Evolutionary conservation across 139 green algal genomes (phyloP).

Genomic region (Chlorella sp.): DNA sequence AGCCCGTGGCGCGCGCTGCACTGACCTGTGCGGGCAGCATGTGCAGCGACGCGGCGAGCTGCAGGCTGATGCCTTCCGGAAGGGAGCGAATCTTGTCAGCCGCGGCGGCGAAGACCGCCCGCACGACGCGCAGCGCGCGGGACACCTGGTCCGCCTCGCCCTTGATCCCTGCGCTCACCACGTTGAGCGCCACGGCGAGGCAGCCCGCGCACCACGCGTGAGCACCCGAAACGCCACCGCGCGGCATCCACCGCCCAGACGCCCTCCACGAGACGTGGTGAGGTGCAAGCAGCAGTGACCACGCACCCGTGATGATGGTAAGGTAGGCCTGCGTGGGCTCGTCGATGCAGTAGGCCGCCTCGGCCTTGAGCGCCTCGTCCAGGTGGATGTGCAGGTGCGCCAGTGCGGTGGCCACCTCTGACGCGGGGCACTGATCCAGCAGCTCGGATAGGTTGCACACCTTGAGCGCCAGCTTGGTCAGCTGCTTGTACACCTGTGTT

Average conservation of each 20-base stretch:
- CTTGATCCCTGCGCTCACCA: not conserved
- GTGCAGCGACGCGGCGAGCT: not conserved
- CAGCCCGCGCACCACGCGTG: too few relatives aligned
- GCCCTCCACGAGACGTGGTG: not conserved
- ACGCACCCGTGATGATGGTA: not conserved
- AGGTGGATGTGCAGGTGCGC: not conserved
- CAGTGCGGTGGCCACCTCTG: too few relatives aligned
- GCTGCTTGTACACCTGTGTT: constrained; percentile 20
- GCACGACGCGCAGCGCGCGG: not conserved
- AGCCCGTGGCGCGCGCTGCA: too few relatives aligned
- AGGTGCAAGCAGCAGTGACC: not conserved
- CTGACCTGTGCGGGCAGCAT: not conserved
- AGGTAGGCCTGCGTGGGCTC: not conserved
- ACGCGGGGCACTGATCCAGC: too few relatives aligned
- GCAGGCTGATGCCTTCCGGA: not conserved
- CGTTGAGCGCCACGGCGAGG: too few relatives aligned
- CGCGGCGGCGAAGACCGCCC: not conserved
- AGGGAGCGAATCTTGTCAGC: not conserved
- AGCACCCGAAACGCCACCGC: too few relatives aligned
- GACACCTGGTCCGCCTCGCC: not conserved
- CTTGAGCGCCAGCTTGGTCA: constrained; percentile 14
- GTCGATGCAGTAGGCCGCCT: not conserved
- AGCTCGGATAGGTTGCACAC: constrained; percentile 14
- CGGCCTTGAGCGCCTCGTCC: not conserved
- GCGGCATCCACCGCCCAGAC: too few relatives aligned